Conservation (phyloP, 1,284 basidiomycete genomes). For the Apiotrichum montevideense region DNA sequence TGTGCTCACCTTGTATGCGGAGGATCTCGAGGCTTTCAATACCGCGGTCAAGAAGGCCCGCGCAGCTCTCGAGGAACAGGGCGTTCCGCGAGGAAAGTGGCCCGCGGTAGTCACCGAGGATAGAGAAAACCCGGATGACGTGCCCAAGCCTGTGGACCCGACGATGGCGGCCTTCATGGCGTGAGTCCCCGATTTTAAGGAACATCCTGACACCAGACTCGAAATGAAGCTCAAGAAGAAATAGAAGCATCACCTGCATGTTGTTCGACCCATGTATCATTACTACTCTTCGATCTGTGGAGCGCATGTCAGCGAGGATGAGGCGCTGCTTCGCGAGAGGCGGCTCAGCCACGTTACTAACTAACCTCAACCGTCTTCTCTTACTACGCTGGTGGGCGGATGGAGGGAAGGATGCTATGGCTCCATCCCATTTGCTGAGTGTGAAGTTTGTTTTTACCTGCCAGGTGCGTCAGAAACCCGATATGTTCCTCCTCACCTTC, state of each 20-base stretch:
- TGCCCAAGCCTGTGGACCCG: slow-evolving; percentile 7
- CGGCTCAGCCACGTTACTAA: background rate
- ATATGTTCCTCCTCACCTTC: too few species aligned
- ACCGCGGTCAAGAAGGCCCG: slow-evolving; percentile 55
- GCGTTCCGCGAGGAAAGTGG: slow-evolving; percentile 62
- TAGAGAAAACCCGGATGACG: slow-evolving; percentile 11
- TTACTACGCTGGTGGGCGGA: too few species aligned
- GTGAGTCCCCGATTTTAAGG: slow-evolving; percentile 6
- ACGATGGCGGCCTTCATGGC: slow-evolving; percentile 18
- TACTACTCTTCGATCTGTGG: background rate
- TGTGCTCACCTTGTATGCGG: slow-evolving; percentile 79
- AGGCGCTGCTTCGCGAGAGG: background rate
- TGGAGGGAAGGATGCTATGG: too few species aligned
- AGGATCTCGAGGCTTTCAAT: slow-evolving; percentile 63
- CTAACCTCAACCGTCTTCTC: too few species aligned
- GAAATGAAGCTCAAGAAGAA: slow-evolving; percentile 8
- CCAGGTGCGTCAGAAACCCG: too few species aligned
- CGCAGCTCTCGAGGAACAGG: slow-evolving; percentile 50
- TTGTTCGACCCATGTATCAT: background rate
- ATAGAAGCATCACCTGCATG: background rate
- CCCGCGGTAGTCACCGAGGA: slow-evolving; percentile 47
- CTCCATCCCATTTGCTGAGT: too few species aligned
- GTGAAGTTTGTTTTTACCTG: too few species aligned
- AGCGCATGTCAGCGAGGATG: background rate
- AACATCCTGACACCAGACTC: background rate